A percentile compares a stretch with the other conserved stretches of the same genome.
Evolutionary conservation across 2,329 filamentous ascomycete genomes (phyloP).

Genomic region (Xylariaceae sp.): DNA sequence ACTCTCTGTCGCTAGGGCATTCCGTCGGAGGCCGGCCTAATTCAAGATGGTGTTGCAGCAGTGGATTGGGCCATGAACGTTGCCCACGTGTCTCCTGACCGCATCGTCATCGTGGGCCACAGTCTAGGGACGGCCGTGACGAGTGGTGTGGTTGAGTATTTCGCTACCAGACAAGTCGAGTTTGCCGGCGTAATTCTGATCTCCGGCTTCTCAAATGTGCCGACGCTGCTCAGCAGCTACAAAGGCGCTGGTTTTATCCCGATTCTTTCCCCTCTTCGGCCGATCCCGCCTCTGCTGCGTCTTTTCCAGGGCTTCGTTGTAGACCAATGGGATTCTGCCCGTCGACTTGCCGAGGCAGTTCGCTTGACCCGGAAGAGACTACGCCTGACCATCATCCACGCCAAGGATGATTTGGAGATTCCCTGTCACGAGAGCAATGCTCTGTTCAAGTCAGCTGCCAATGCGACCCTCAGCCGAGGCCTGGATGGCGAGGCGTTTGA

Average conservation of each 20-base stretch:
- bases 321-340: conserved; percentile 76
- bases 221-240: conserved; percentile 70
- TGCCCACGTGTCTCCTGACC: conserved; percentile 59
- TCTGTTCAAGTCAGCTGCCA: conserved; percentile 56
- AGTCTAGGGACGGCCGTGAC: conserved; percentile 84
- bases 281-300: conserved; percentile 59
- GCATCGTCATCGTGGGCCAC: conserved; percentile 79
- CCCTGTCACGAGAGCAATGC: conserved; percentile 64
- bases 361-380: conserved; percentile 48
- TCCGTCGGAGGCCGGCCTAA: conserved; percentile 75
- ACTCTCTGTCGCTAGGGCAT: conserved; percentile 41
- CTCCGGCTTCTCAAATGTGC: conserved; percentile 71
- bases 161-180: conserved; percentile 53
- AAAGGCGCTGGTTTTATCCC: conserved; percentile 73
- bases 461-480: conserved; percentile 40
- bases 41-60: conserved; percentile 69
- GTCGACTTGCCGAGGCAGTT: conserved; percentile 57
- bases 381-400: conserved; percentile 70
- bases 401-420: conserved; percentile 76
- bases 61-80: conserved; percentile 66
- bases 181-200: conserved; percentile 79
- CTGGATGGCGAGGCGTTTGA: conserved; percentile 37
- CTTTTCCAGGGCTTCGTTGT: conserved; percentile 59
- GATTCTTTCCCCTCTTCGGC: conserved; percentile 66
- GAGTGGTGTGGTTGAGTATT: conserved; percentile 67